These are phyloP conservation scores for Aspergillus sp. DNA, from an alignment of 2,329 filamentous ascomycete genomes.

Conservation along the genomic window DNA sequence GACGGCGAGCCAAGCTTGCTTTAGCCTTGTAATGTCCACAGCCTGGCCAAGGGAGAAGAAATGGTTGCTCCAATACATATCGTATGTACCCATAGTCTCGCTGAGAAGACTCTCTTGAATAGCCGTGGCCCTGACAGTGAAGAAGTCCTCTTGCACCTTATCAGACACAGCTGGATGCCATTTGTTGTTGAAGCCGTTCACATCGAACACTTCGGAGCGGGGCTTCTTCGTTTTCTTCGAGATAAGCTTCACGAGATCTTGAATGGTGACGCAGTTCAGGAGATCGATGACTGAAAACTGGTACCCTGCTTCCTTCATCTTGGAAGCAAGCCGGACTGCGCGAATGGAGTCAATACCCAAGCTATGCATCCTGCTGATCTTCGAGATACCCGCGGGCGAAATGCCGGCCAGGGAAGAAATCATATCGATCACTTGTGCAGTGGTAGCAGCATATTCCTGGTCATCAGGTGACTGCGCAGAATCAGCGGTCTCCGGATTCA, in stretches of 20 bases:
- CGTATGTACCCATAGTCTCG: slow-evolving; percentile 37
- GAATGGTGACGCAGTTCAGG: slow-evolving; percentile 26
- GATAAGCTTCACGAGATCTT: slow-evolving; percentile 22
- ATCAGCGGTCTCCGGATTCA: slow-evolving; percentile 16
- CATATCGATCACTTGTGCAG: slow-evolving; percentile 16
- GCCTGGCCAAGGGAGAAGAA: slow-evolving; percentile 29
- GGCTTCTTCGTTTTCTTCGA: neutral
- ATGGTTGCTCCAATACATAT: slow-evolving; percentile 41
- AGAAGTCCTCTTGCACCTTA: slow-evolving; percentile 17
- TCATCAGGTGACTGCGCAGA: neutral
- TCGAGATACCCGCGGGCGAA: slow-evolving; percentile 17
- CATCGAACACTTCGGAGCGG: slow-evolving; percentile 10
- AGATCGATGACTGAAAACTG: slow-evolving; percentile 28
- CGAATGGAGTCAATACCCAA: slow-evolving; percentile 32
- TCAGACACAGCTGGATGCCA: slow-evolving; percentile 18
- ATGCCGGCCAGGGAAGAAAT: slow-evolving; percentile 23
- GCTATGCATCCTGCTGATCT: slow-evolving; percentile 21
- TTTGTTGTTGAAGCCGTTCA: slow-evolving; percentile 19
- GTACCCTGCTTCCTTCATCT: slow-evolving; percentile 22
- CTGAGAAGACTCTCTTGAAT: slow-evolving; percentile 39
- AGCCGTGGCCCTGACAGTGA: slow-evolving; percentile 29
- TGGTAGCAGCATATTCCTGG: neutral
- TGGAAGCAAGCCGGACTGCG: slow-evolving; percentile 27
- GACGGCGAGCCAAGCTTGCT: slow-evolving; percentile 32
- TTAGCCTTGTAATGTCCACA: slow-evolving; percentile 27